Base-by-base conservation (phyloP, 495 filamentous ascomycete genomes). In the Penicilliopsis zonata region DNA sequence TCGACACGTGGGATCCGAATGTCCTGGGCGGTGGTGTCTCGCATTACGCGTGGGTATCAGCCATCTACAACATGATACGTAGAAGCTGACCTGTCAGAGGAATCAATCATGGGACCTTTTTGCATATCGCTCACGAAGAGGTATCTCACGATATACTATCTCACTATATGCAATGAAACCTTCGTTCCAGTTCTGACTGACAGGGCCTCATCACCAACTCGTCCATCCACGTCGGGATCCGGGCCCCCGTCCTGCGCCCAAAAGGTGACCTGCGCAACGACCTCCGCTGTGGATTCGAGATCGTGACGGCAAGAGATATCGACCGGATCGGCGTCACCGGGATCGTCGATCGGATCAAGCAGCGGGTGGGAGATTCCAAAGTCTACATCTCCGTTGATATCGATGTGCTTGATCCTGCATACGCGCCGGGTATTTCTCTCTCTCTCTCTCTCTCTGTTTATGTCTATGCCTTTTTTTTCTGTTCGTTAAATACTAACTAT, bases 41-140 rank as follows among this genome's bases (percentile, higher is more conserved):
- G 5, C 60, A 67, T 33, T 69, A 69, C 42, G 64, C 64, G 59
- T 65, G 42, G 44, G 61, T 46, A 7, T 22, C 6, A 17, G 6
- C 10, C 13, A 13, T 12, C n/a, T 24, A 1, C 5, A 18, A 9
- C 23, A 27, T 16, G 18, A 34, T n/a, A n/a, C n/a, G n/a, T n/a
- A n/a, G n/a, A n/a, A n/a, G n/a, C 37, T 36, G 27, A 40, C 30
- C 1, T 12, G 16, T 12, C 37, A 66, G 59, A 5, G 64, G 63
- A 16, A 59, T 70, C 32, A 68, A 69, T 35, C 66, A 69, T 34
- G 65, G 65, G 17, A 70, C 66, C 1, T 70, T 70, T 36, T 46
- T 70, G 2, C 65, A 70, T 34, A 47, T 70, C 30, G 66, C 65
- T 4, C 65, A 69, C 31, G 66, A 69, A 47, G 66, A 70, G 42